Conservation (phyloP, 129 eudicot species). For the Pulicaria dysenterica region DNA sequence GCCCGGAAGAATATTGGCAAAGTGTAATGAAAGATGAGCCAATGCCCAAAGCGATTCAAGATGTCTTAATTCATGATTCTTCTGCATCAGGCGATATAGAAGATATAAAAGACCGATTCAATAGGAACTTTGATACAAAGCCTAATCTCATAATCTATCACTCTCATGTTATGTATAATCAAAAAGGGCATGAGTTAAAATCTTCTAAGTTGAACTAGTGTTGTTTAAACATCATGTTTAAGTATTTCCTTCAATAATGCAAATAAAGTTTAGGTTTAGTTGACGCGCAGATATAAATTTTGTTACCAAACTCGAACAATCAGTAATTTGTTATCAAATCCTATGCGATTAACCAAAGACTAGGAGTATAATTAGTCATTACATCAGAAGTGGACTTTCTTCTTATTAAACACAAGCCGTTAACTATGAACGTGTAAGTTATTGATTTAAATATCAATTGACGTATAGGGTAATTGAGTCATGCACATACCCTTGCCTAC, state of each 20-base stretch:
- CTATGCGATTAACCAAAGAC: no score
- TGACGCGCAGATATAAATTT: no score
- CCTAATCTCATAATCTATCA: conserved; percentile 41
- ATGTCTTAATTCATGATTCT: conserved; percentile 29
- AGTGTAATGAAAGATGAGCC: conserved; percentile 53
- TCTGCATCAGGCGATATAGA: background rate
- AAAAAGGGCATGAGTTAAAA: conserved; percentile 27
- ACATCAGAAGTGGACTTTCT: no score
- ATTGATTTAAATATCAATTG: no score
- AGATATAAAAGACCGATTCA: conserved; percentile 22
- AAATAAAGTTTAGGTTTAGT: background rate
- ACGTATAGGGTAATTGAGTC: no score
- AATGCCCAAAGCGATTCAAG: conserved; percentile 52
- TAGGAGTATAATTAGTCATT: no score
- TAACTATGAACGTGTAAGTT: no score
- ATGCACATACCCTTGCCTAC: no score
- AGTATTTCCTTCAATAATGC: background rate
- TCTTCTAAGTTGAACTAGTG: conserved; percentile 29
- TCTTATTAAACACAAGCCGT: no score
- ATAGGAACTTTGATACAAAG: conserved; percentile 38
- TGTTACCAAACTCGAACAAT: no score
- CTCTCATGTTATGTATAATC: conserved; percentile 36
- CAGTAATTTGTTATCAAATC: no score
- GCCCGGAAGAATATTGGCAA: conserved; percentile 54
- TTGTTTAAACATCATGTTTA: background rate